phyloP scores from a whole-genome alignment of 148 eudicot species.

The Fagopyrum tataricum region DNA sequence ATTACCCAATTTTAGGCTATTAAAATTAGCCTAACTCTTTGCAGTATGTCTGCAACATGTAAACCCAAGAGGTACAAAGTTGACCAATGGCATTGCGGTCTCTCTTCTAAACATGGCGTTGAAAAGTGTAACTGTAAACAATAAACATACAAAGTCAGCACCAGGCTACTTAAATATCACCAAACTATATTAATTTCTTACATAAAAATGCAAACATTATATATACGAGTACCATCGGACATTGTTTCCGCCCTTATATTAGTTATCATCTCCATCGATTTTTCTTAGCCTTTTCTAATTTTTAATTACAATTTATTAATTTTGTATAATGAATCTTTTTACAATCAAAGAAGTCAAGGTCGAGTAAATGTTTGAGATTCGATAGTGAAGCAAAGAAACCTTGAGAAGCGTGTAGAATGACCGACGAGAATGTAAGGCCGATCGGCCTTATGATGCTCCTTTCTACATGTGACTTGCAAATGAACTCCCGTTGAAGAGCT shows the following conservation, averaged over 20 bases:
- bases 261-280: not conserved
- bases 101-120: not conserved
- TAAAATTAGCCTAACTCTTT: not conserved
- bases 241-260: not conserved
- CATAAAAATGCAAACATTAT: not conserved
- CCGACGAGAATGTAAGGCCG: too few relatives aligned
- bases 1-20: not conserved
- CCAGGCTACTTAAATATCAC: not conserved
- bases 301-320: not conserved
- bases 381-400: too few relatives aligned
- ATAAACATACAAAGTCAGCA: not conserved
- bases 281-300: not conserved
- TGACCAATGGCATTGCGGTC: not conserved
- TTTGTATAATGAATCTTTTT: not conserved
- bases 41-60: not conserved
- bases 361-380: too few relatives aligned
- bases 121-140: not conserved
- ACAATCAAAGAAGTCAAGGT: too few relatives aligned
- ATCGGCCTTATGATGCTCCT: too few relatives aligned
- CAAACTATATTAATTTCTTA: not conserved
- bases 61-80: not conserved
- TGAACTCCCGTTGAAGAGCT: too few relatives aligned
- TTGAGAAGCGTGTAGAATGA: too few relatives aligned
- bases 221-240: not conserved
- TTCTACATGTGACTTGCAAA: too few relatives aligned